Base-by-base conservation (phyloP, 768 basidiomycete genomes). In the Tricholoma bakamatsutake region DNA sequence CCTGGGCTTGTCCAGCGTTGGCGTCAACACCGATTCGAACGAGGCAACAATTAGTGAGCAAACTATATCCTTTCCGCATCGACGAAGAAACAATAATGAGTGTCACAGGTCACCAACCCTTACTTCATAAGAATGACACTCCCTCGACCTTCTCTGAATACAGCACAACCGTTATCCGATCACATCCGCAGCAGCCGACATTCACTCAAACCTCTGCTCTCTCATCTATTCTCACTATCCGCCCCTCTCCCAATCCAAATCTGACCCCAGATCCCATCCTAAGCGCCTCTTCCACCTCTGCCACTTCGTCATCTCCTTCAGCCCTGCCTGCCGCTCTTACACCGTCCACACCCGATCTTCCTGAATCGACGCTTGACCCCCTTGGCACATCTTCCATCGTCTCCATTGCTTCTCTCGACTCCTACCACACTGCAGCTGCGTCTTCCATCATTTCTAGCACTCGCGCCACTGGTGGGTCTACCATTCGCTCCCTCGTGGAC, bases 211-310 rank as follows among this genome's bases (percentile, higher is more conserved):
- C 79, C 15, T 80, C 82, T 7, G 82, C 82, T 13, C 73, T 83
- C 24, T 90, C 87, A 9, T 90, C 88, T 31, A 80, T 90, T 65
- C 75, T 90, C 56, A 91, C 88, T 49, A 80, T 89, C 60, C 79
- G 80, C 34, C 80, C 82, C 6, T 74, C 74, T 31, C 77, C 75
- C 39, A 76, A 81, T 60, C 80, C 80, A 7, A 80, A 81, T 60
- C 68, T 66, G 33, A 71, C 72, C 28, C 68, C 76, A 12, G 69
- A 72, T 9, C 73, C 71, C 15, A 68, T 74, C 40, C 71, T 75
- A 12, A 76, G 77, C 21, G 73, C 73, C 10, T 61, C 64, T 6
- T 62, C 66, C 5, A 57, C 58, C 24, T 63, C 68, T 43, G 57
- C 62, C 12, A 50, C 55, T 17, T 54, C 57, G 33, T 58, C 61